A percentile compares a stretch with the other conserved stretches of the same genome.
These are phyloP conservation scores for Lactarius vividus DNA, from an alignment of 768 basidiomycete species.

Conservation along the genomic window DNA sequence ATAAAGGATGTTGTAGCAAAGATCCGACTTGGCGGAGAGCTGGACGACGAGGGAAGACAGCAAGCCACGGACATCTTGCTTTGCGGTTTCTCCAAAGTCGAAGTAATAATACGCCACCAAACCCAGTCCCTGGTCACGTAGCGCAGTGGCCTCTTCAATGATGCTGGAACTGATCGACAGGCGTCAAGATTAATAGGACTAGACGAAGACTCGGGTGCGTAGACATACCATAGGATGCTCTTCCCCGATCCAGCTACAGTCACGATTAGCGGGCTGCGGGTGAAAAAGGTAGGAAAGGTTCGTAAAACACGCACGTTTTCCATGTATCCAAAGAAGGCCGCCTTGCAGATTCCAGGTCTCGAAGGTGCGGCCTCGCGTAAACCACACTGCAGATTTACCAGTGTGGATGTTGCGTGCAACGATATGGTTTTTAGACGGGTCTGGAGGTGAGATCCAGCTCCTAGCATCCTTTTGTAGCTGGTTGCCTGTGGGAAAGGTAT, in stretches of 20 bases:
- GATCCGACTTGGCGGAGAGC: neutral
- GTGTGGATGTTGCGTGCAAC: neutral
- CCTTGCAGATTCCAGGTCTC: neutral
- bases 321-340: conserved; percentile 1
- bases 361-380: neutral
- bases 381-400: neutral
- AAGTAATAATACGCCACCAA: neutral
- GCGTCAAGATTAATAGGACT: too few relatives aligned
- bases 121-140: neutral
- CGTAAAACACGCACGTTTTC: neutral
- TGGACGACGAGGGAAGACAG: neutral
- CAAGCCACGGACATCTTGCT: neutral
- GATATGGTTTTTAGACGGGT: conserved; percentile 11
- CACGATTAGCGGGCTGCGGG: too few relatives aligned
- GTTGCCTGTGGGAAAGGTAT: neutral
- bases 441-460: conserved; percentile 12
- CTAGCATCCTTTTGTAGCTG: neutral
- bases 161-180: too few relatives aligned
- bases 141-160: too few relatives aligned
- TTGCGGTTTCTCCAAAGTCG: neutral
- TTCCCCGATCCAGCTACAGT: too few relatives aligned
- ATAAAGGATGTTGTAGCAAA: neutral
- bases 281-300: too few relatives aligned
- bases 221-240: too few relatives aligned
- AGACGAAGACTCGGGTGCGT: too few relatives aligned